Conservation (phyloP, 2,329 filamentous ascomycete species). For the Phialemoniopsis sp. region DNA sequence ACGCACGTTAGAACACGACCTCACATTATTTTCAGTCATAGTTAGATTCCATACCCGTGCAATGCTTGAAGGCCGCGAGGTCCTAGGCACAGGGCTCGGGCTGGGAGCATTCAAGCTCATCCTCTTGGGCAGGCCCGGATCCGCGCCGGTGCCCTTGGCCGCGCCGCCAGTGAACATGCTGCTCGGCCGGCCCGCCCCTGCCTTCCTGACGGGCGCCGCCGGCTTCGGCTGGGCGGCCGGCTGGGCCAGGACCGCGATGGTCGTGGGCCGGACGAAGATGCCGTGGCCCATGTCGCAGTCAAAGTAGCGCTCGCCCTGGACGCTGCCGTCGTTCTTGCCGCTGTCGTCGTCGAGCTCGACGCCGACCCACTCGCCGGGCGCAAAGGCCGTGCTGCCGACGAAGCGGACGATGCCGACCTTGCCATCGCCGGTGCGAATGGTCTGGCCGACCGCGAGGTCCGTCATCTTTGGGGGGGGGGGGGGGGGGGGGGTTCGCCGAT, state of each 20-base stretch:
- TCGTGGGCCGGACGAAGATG: conserved; percentile 80
- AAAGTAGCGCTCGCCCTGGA: conserved; percentile 85
- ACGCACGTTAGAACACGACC: too few relatives aligned
- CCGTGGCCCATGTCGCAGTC: conserved; percentile 71
- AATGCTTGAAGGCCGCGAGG: conserved; percentile 51
- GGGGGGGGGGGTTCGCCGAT: conserved; percentile 11
- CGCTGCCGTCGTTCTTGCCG: conserved; percentile 92
- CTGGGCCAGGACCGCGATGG: conserved; percentile 56
- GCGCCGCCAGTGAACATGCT: conserved; percentile 37
- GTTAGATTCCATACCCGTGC: conserved; percentile 40
- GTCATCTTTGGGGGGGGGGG: too few relatives aligned
- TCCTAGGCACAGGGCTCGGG: conserved; percentile 63
- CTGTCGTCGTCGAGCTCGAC: conserved; percentile 77
- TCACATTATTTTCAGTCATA: too few relatives aligned
- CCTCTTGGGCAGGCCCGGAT: conserved; percentile 54
- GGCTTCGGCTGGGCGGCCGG: conserved; percentile 35
- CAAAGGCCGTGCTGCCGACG: conserved; percentile 75
- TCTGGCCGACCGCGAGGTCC: conserved; percentile 64
- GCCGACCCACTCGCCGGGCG: conserved; percentile 81
- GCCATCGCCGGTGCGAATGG: conserved; percentile 74
- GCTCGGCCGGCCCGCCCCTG: conserved; percentile 40
- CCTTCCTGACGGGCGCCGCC: conserved; percentile 24
- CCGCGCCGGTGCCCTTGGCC: conserved; percentile 35
- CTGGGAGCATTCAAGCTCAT: conserved; percentile 70
- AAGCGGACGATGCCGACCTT: conserved; percentile 76